These are phyloP conservation scores for Lentinula detonsa DNA, from an alignment of 768 basidiomycete species.

Conservation along the genomic window DNA sequence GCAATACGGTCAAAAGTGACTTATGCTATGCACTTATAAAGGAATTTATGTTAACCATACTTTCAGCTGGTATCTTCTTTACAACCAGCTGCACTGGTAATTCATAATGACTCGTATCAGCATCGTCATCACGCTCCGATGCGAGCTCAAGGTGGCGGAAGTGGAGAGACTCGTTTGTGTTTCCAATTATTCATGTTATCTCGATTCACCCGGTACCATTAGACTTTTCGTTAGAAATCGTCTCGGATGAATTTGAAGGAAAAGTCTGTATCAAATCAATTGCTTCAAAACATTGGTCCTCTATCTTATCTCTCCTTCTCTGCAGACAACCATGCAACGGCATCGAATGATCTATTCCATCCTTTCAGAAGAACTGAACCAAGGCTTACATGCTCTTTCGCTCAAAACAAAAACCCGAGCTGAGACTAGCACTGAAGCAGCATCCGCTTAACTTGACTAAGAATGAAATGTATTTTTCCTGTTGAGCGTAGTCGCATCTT, in stretches of 20 bases:
- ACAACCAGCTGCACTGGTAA: conserved; percentile 54
- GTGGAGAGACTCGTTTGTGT: conserved; percentile 79
- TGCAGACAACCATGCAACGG: conserved; percentile 68
- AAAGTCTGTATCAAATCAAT: conserved; percentile 43
- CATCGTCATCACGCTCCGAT: conserved; percentile 83
- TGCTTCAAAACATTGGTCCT: conserved; percentile 8
- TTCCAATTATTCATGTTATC: conserved; percentile 8
- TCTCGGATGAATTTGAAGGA: conserved; percentile 66
- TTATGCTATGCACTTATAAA: not conserved
- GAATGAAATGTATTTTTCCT: not conserved
- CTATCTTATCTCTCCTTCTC: conserved; percentile 8
- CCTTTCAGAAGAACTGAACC: conserved; percentile 62
- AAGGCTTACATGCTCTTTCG: conserved; percentile 73
- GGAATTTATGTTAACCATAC: conserved; percentile 15
- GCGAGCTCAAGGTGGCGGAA: conserved; percentile 60
- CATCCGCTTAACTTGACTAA: not conserved
- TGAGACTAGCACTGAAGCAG: conserved; percentile 24
- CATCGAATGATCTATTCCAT: conserved; percentile 76
- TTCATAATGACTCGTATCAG: conserved; percentile 80
- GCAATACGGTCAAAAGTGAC: conserved; percentile 57
- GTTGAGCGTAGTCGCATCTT: not conserved
- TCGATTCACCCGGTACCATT: conserved; percentile 7
- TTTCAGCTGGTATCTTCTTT: conserved; percentile 57
- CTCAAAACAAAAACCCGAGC: conserved; percentile 66
- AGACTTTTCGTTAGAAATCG: conserved; percentile 77